Base-by-base conservation (phyloP, 2,329 filamentous ascomycete genomes). In the Trichoderma sp. region DNA sequence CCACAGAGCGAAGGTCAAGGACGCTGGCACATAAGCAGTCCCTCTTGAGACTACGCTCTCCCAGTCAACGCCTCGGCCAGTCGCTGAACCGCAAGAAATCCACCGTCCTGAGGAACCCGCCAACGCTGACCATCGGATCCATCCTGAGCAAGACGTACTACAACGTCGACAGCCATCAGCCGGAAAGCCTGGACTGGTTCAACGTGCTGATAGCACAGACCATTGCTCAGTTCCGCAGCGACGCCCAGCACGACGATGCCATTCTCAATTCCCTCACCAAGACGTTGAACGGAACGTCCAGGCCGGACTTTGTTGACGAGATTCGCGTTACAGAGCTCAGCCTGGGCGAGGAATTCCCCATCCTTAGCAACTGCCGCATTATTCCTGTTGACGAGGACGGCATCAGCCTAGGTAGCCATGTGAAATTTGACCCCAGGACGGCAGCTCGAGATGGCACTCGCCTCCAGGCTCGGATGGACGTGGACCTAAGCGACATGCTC, bases 101-200 rank as follows among this genome's bases (percentile, higher is more conserved):
- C 34, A 91, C 86, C 74, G 89, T 94, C 15, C 83, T 95, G 8
- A 86, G 92, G 5, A 89, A 88, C 19, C 87, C 91, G 0, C 90
- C 91, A 1, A 87, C 87, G 4, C 87, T 96, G 19, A 97, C 94
- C 5, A 97, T 97, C n/a, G 91, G 91, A 60, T 96, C 93, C 10
- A 97, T 99, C 70, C 85, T 99, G 29, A 90, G 90, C 73, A 99
- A 99, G 82, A 98, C 95, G 25, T 99, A 97, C 79, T 99, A 99
- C 82, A 97, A 97, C 76, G 92, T 95, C 52, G 87, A 96, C 73
- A 93, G 92, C 69, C 95, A 99, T 78, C 95, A 98, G 79, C 95
- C 95, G 1, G 95, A 99, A 79, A 96, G 92, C 68, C 81, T 99
- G 69, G 95, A 99, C 79, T 99, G 95, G 95, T 98, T 99, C 85